These are phyloP conservation scores for Calonectria pauciramosa DNA, from an alignment of 2,329 filamentous ascomycete species.

Conservation along the genomic window DNA sequence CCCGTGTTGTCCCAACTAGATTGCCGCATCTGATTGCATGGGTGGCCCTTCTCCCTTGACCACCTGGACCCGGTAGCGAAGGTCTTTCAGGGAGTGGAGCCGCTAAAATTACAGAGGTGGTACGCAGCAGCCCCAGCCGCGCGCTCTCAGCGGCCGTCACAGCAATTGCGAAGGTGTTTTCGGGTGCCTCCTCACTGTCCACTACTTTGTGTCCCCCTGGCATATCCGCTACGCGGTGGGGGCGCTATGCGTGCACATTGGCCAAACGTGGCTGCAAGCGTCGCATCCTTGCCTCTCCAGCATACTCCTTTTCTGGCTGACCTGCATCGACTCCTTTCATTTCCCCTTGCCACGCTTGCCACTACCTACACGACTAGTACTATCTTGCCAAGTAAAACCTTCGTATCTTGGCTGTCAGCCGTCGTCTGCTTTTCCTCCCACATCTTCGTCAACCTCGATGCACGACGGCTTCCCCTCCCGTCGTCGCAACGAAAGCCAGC, in stretches of 20 bases:
- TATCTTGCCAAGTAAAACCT: constrained; percentile 11
- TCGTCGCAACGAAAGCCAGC: constrained; percentile 32
- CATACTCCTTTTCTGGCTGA: constrained; percentile 18
- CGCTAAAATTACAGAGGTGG: constrained; percentile 40
- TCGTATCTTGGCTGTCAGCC: constrained; percentile 16
- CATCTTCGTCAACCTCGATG: constrained; percentile 34
- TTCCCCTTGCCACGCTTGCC: constrained; percentile 34
- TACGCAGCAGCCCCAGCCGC: constrained; percentile 4
- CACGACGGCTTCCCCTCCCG: constrained; percentile 41
- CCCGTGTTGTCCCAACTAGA: background rate
- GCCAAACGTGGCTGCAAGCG: constrained; percentile 25
- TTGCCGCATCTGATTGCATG: background rate
- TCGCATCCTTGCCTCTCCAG: constrained; percentile 2
- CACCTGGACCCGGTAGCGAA: background rate
- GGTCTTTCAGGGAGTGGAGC: constrained; percentile 27
- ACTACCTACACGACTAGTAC: constrained; percentile 23
- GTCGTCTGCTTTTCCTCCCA: constrained; percentile 3
- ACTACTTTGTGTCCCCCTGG: constrained; percentile 29
- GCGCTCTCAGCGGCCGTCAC: background rate
- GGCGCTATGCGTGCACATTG: constrained; percentile 34
- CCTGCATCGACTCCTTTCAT: constrained; percentile 24
- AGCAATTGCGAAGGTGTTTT: background rate
- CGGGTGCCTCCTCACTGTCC: constrained; percentile 1
- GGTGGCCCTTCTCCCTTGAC: background rate
- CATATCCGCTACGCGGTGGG: constrained; percentile 28